A percentile compares a stretch with the other conserved stretches of the same genome.
phyloP scores from a whole-genome alignment of 108 stramenopile genomes.

The Chaetoceros muelleri region DNA sequence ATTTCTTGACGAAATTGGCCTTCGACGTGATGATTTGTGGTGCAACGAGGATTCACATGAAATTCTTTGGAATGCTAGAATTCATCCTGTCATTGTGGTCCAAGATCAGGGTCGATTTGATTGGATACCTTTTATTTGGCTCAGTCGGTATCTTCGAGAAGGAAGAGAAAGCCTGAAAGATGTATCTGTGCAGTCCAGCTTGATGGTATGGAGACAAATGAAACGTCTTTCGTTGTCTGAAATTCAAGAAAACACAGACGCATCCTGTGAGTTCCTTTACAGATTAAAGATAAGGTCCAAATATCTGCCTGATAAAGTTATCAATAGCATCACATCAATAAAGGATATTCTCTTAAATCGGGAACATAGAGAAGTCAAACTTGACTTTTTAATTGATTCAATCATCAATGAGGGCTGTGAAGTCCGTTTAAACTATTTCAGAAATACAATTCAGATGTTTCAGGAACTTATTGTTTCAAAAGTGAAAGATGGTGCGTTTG shows the following conservation, averaged over 20 bases:
- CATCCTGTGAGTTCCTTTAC: neutral
- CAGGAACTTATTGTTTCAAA: constrained; percentile 19
- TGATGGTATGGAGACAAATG: constrained; percentile 32
- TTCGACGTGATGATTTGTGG: constrained; percentile 38
- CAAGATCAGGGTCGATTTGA: constrained; percentile 26
- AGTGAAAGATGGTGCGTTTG: constrained; percentile 21
- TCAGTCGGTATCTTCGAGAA: constrained; percentile 3
- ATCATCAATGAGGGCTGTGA: no score
- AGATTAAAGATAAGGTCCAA: neutral
- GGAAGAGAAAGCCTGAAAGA: constrained; percentile 7
- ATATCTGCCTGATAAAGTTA: neutral
- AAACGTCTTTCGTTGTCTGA: constrained; percentile 33
- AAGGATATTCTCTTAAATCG: constrained; percentile 9
- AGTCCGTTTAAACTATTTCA: no score
- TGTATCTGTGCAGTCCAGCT: constrained; percentile 6
- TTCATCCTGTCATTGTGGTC: constrained; percentile 31
- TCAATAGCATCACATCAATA: neutral
- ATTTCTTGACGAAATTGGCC: constrained; percentile 24
- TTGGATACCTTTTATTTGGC: constrained; percentile 23
- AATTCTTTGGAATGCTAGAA: constrained; percentile 57
- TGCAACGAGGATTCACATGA: constrained; percentile 10
- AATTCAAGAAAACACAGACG: constrained; percentile 14
- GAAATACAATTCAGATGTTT: no score
- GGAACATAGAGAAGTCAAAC: constrained; percentile 14
- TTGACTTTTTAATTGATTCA: constrained; percentile 13